Conservation (phyloP, 495 filamentous ascomycete genomes). For the Penicillium cataractarum region DNA sequence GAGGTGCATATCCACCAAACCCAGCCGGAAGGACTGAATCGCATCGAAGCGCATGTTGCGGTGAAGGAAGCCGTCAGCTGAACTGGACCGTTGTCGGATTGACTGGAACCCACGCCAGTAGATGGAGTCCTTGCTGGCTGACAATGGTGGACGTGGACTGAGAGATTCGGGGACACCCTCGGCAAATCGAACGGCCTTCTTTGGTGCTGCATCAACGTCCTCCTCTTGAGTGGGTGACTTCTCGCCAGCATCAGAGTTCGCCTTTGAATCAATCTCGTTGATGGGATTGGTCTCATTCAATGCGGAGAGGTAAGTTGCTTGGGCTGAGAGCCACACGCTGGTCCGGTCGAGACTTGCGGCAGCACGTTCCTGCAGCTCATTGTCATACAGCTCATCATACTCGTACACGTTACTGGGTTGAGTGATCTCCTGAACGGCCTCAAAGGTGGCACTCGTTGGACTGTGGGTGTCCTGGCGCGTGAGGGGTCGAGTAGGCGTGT, state of each 20-base stretch:
- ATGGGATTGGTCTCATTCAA: conserved; percentile 66
- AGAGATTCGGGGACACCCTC: conserved; percentile 50
- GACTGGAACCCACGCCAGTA: conserved; percentile 90
- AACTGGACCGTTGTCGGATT: conserved; percentile 58
- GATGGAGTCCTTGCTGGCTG: conserved; percentile 69
- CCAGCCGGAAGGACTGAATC: conserved; percentile 77
- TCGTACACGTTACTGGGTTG: conserved; percentile 53
- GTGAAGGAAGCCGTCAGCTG: conserved; percentile 79
- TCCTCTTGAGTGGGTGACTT: conserved; percentile 24
- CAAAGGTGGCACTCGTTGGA: conserved; percentile 36
- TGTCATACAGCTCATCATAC: conserved; percentile 71
- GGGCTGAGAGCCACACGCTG: conserved; percentile 76
- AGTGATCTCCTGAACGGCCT: conserved; percentile 41
- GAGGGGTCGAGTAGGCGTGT: conserved; percentile 26
- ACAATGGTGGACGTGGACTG: conserved; percentile 37
- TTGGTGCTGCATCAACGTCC: conserved; percentile 38
- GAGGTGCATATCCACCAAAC: conserved; percentile 62
- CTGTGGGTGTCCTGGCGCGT: conserved; percentile 30
- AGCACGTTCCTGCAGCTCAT: conserved; percentile 65
- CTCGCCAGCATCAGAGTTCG: conserved; percentile 17
- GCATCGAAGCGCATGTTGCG: conserved; percentile 86
- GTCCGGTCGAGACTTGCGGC: conserved; percentile 77
- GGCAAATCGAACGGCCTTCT: conserved; percentile 79
- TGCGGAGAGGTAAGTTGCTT: conserved; percentile 74
- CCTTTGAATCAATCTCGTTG: conserved; percentile 47